These are phyloP conservation scores for Lachnellula arida DNA, from an alignment of 2,329 filamentous ascomycete genomes.

Conservation along the genomic window DNA sequence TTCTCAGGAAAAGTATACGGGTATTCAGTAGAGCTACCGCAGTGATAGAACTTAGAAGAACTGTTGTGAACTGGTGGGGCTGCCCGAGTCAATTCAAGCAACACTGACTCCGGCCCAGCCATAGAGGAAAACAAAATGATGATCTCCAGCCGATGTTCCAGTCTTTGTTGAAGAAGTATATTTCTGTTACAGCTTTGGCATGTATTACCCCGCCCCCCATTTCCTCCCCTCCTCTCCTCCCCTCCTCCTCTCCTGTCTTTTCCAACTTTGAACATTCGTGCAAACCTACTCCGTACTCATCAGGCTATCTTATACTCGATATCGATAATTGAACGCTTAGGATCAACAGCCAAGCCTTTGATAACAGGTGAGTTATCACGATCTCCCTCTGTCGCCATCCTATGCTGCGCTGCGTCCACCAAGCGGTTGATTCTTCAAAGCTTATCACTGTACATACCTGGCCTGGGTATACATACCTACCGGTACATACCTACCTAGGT, in stretches of 20 bases:
- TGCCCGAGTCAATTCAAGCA: not conserved
- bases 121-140: not conserved
- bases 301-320: not conserved
- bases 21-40: too few relatives aligned
- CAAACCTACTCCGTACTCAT: too few relatives aligned
- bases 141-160: not conserved
- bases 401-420: not conserved
- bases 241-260: not conserved
- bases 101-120: not conserved
- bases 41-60: too few relatives aligned
- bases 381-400: not conserved
- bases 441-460: not conserved
- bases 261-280: not conserved
- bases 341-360: not conserved
- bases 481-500: not conserved
- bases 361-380: not conserved
- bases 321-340: not conserved
- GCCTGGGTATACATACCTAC: too few relatives aligned
- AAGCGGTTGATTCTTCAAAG: not conserved
- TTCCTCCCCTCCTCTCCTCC: not conserved
- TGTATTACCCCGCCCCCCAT: not conserved
- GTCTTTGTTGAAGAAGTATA: not conserved
- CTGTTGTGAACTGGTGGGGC: not conserved
- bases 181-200: not conserved
- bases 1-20: too few relatives aligned